Conservation (phyloP, 2,329 filamentous ascomycete genomes). For the Fusarium transvaalense region DNA sequence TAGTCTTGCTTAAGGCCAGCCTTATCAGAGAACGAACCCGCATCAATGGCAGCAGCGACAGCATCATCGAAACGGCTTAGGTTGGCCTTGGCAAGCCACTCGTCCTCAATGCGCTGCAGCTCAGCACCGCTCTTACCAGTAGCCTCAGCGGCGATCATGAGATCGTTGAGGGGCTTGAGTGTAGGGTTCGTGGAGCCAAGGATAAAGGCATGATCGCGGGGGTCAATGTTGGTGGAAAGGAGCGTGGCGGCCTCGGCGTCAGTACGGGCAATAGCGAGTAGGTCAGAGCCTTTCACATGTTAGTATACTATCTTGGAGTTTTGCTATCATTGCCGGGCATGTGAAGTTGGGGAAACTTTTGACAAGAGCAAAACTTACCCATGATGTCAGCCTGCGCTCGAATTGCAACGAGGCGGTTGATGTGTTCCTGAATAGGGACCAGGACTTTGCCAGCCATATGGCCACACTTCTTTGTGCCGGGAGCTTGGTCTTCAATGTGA, state of each 20-base stretch:
- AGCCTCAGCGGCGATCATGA: conserved; percentile 88
- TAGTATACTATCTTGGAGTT: conserved; percentile 9
- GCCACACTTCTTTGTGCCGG: conserved; percentile 98
- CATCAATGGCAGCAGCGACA: conserved; percentile 84
- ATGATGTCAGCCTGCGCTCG: conserved; percentile 98
- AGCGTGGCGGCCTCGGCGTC: conserved; percentile 98
- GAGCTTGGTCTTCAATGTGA: conserved; percentile 98
- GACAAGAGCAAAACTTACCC: conserved; percentile 66
- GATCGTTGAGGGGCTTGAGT: conserved; percentile 86
- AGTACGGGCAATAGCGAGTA: conserved; percentile 91
- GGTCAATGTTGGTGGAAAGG: conserved; percentile 96
- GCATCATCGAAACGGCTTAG: conserved; percentile 93
- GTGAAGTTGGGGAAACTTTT: conserved; percentile 30
- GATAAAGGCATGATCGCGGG: conserved; percentile 94
- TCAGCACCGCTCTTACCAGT: conserved; percentile 83
- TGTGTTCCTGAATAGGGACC: conserved; percentile 96
- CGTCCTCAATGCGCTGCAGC: conserved; percentile 92
- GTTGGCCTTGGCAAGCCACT: conserved; percentile 82
- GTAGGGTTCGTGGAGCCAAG: conserved; percentile 87
- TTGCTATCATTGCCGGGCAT: conserved; percentile 9
- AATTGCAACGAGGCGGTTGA: conserved; percentile 96
- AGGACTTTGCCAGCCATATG: conserved; percentile 99
- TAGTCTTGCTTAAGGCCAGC: conserved; percentile 75
- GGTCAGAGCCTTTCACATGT: conserved; percentile 73
- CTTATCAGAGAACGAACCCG: conserved; percentile 76